phyloP scores from a whole-genome alignment of 1,284 basidiomycete species.

The Singerocomus inundabilis region DNA sequence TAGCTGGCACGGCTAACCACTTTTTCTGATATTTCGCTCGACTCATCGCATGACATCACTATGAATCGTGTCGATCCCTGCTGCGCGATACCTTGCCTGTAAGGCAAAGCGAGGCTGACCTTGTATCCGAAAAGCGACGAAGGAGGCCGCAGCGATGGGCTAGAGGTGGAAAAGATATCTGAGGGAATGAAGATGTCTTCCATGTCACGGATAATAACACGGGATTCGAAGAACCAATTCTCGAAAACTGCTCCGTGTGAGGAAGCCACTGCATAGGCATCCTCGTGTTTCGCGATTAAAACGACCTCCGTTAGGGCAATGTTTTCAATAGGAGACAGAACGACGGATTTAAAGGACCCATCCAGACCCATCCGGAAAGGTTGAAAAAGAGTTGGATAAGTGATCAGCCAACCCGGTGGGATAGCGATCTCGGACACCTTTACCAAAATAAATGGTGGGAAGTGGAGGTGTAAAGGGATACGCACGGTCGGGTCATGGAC shows the following conservation, averaged over 20 bases:
- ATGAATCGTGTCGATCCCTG: slow-evolving; percentile 57
- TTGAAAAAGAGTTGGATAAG: slow-evolving; percentile 31
- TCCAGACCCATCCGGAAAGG: slow-evolving; percentile 14
- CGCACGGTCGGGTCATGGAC: slow-evolving; percentile 24
- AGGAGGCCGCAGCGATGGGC: slow-evolving; percentile 7
- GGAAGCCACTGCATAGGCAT: slow-evolving; percentile 38
- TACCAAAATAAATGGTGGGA: slow-evolving; percentile 9
- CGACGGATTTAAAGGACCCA: slow-evolving; percentile 15
- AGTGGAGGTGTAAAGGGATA: background rate
- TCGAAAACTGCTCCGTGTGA: slow-evolving; percentile 19
- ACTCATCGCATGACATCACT: slow-evolving; percentile 40
- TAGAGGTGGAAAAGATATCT: slow-evolving; percentile 20
- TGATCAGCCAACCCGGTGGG: slow-evolving; percentile 27
- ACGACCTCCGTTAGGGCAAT: slow-evolving; percentile 42
- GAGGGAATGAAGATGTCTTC: slow-evolving; percentile 37
- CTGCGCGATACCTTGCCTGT: slow-evolving; percentile 64
- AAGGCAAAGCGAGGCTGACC: slow-evolving; percentile 63
- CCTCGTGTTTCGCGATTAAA: slow-evolving; percentile 44
- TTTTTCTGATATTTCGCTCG: slow-evolving; percentile 1
- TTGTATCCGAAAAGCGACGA: slow-evolving; percentile 35
- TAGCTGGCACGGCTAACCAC: slow-evolving; percentile 21
- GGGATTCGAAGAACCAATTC: slow-evolving; percentile 32
- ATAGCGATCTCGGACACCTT: slow-evolving; percentile 30
- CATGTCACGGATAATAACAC: slow-evolving; percentile 50
- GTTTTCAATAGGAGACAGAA: slow-evolving; percentile 22